These are phyloP conservation scores for Escallonia herrerae DNA, from an alignment of 129 eudicot genomes.

Conservation along the genomic window DNA sequence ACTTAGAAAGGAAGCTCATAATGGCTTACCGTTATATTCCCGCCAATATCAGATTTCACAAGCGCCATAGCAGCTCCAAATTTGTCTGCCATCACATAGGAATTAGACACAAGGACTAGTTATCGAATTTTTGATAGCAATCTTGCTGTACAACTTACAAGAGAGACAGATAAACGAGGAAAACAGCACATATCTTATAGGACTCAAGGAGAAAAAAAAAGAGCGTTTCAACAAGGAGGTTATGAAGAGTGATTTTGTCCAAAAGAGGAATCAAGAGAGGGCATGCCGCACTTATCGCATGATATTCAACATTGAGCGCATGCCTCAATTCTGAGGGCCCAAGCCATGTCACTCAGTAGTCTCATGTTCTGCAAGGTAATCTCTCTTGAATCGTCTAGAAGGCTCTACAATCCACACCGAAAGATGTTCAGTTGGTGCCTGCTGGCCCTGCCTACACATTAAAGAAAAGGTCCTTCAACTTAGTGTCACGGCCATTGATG, in stretches of 20 bases:
- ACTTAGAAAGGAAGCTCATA: background rate
- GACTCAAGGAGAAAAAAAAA: background rate
- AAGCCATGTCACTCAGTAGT: too few relatives aligned
- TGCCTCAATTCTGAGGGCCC: too few relatives aligned
- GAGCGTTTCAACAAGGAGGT: background rate
- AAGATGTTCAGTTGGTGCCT: too few relatives aligned
- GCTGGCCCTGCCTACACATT: too few relatives aligned
- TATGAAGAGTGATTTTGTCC: background rate
- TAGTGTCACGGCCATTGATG: too few relatives aligned
- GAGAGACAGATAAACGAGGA: background rate
- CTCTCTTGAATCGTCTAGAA: too few relatives aligned
- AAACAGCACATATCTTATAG: background rate
- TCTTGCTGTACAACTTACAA: background rate
- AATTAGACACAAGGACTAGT: background rate
- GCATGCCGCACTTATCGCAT: too few relatives aligned
- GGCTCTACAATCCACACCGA: too few relatives aligned
- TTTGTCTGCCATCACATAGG: constrained; percentile 43
- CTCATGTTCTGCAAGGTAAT: too few relatives aligned
- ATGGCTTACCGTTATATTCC: constrained; percentile 60
- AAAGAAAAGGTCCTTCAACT: too few relatives aligned
- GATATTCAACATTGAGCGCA: too few relatives aligned
- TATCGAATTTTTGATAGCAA: background rate
- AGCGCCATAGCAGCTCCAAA: constrained; percentile 94
- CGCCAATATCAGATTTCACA: constrained; percentile 82
- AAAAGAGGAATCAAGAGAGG: background rate